Evolutionary conservation across 768 basidiomycete species (phyloP), one percentile per base, ranked within the genome.

Genomic region (Agrocybe praecox): DNA sequence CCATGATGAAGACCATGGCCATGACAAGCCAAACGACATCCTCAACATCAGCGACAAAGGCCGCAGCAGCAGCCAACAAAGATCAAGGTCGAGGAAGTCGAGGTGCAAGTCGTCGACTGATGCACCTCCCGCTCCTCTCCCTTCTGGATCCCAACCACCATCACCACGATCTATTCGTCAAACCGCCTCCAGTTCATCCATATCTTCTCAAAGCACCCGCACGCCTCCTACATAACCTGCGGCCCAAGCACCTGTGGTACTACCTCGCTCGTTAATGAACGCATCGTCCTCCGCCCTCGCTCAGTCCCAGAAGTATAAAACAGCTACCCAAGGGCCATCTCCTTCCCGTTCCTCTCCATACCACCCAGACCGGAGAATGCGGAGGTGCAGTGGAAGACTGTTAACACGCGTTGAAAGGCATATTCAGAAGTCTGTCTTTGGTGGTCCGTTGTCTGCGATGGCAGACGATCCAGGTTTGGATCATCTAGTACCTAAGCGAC

Each of bases 311-410:
- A 67, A 79, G 24, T 83, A 89, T 66, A 94, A 92, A 65, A 71
- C 81, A 0, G 0, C 74, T 98, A 1, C 95, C 95, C 0, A 67
- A 73, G 0, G 75, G 76, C 0, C 94, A 96, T 65, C 69, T 92
- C 1, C 74, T 88, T 15, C 80, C 85, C 26, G 75, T 97, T 5
- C 88, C 89, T 2, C 73, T 97, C 6, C 78, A 86, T 62, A 96
- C 92, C 71, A 96, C 96, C 66, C 85, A 89, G 66, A 86, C 78
- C 2, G 96, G 96, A 2, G 89, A 96, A 50, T 80, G 87, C 54
- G 69, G 72, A 4, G 84, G 82, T 0, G 84, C 89, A 3, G 76
- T 83, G 1, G 81, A 78, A 23, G 95, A 98, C 65, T 87, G 86
- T 48, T 78, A 79, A 2, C 68, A 70, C 0, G 90, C 87, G 6